phyloP scores from a whole-genome alignment of 352 stramenopile genomes.

The Peronospora destructor region DNA sequence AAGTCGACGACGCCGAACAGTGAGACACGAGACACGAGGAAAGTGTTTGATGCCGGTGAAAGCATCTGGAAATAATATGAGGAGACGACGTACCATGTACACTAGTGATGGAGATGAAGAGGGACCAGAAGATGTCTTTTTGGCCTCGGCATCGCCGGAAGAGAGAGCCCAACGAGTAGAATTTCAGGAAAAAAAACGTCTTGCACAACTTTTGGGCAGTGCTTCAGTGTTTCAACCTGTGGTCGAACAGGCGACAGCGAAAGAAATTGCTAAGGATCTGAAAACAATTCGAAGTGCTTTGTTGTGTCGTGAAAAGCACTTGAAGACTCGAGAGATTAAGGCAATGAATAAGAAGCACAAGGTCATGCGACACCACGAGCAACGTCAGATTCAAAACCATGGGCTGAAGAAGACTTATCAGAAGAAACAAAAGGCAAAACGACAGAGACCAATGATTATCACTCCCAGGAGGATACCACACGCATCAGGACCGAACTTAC shows the following conservation, averaged over 20 bases:
- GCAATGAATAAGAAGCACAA: constrained; percentile 14
- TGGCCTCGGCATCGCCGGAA: constrained; percentile 19
- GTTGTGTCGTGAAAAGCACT: neutral
- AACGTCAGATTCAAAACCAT: too few relatives aligned
- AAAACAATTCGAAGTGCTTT: constrained; percentile 30
- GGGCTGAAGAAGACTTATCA: constrained; percentile 8
- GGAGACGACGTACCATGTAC: constrained; percentile 15
- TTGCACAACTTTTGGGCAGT: constrained; percentile 43
- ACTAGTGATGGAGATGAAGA: constrained; percentile 20
- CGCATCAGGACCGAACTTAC: constrained; percentile 10
- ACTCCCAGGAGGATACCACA: constrained; percentile 21
- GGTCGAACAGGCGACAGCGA: constrained; percentile 24
- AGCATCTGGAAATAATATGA: constrained; percentile 13
- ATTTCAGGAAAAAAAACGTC: constrained; percentile 49
- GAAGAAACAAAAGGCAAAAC: constrained; percentile 19
- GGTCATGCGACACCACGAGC: constrained; percentile 3
- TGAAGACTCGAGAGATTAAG: neutral
- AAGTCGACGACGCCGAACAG: constrained; percentile 40
- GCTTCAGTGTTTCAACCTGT: constrained; percentile 45
- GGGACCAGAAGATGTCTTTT: constrained; percentile 22
- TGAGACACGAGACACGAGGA: constrained; percentile 18
- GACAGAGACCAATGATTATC: constrained; percentile 18
- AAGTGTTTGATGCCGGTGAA: constrained; percentile 15
- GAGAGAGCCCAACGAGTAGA: constrained; percentile 31
- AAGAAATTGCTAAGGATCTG: constrained; percentile 38